Base-by-base conservation (phyloP, 1,284 basidiomycete species). In the Cerioporus squamosus region DNA sequence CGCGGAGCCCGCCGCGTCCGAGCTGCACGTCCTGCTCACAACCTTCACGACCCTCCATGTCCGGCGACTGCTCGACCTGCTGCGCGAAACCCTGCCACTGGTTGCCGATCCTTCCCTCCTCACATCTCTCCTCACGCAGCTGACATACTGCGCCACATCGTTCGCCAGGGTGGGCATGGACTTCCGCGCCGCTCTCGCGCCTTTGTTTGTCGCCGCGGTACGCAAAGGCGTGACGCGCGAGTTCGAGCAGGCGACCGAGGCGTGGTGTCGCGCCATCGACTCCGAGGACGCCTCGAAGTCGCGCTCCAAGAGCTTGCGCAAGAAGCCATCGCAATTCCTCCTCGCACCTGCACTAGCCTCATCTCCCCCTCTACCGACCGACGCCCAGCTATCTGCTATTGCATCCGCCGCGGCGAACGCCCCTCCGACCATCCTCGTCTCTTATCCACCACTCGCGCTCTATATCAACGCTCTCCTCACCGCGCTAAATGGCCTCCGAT, bases 101-200 rank as follows among this genome's bases (percentile, higher is more conserved):
- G 87, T 69, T 75, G 81, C 53, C 74, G 83, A 87, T 52, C 81
- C 91, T 0, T 81, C 89, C 0, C 79, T 90, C 2, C 83, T 97
- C 47, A 87, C 90, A 1, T 90, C 94, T 8, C 82, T 97, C 47
- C 84, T 96, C 53, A 95, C 95, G 0, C 95, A 97, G 68, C 83
- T 98, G 45, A 91, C 92, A 8, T 97, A 97, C 74, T 97, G 94
- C 71, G 88, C 93, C 5, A 86, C 88, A n/a, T 94, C 95, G 0
- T 96, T 97, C 69, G 83, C 92, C 0, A 86, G 94, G n/a, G 84
- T 94, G n/a, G 95, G 95, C 1, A 81, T 96, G 59, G 93, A 95
- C 68, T 95, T 95, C 74, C 82, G 86, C 9, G 74, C 79, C 0
- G 75, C 88, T 7, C 78, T 95, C n/a, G 81, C 80, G 0, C 79